phyloP scores from a whole-genome alignment of 148 eudicot species.

The Rhododendron henanense region DNA sequence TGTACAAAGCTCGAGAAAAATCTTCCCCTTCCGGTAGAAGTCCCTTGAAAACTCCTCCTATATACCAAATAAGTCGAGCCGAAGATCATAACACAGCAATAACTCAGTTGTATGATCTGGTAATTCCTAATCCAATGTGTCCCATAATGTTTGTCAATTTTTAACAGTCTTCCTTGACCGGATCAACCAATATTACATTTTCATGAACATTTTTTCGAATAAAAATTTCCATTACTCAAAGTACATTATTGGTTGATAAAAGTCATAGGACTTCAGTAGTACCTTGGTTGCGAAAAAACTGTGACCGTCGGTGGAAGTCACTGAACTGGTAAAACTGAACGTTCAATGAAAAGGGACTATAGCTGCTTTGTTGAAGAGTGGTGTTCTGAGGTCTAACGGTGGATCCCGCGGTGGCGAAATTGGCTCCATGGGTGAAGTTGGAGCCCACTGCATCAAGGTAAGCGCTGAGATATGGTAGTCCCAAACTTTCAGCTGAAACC shows the following conservation, averaged over 20 bases:
- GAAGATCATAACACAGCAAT: neutral
- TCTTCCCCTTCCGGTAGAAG: slow-evolving; percentile 51
- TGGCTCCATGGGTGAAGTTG: slow-evolving; percentile 87
- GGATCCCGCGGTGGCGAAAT: slow-evolving; percentile 93
- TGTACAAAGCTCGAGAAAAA: slow-evolving; percentile 66
- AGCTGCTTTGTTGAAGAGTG: slow-evolving; percentile 62
- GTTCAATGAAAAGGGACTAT: slow-evolving; percentile 73
- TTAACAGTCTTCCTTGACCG: neutral
- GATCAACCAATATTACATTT: neutral
- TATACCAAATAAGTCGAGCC: neutral
- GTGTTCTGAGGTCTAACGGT: slow-evolving; percentile 77
- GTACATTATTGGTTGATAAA: neutral
- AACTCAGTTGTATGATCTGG: neutral
- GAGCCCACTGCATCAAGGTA: slow-evolving; percentile 79
- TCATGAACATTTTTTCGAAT: neutral
- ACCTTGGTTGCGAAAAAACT: slow-evolving; percentile 64
- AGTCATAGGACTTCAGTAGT: neutral
- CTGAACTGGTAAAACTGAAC: slow-evolving; percentile 61
- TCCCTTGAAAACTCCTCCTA: slow-evolving; percentile 45
- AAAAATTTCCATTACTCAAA: neutral
- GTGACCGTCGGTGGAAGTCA: slow-evolving; percentile 70
- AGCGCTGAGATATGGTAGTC: slow-evolving; percentile 60
- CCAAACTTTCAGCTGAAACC: slow-evolving; percentile 62
- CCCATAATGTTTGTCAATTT: neutral
- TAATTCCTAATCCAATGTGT: neutral